Evolutionary conservation across 352 stramenopile species (phyloP), one percentile per base, ranked within the genome.

Genomic region (Pythium myriotylum): DNA sequence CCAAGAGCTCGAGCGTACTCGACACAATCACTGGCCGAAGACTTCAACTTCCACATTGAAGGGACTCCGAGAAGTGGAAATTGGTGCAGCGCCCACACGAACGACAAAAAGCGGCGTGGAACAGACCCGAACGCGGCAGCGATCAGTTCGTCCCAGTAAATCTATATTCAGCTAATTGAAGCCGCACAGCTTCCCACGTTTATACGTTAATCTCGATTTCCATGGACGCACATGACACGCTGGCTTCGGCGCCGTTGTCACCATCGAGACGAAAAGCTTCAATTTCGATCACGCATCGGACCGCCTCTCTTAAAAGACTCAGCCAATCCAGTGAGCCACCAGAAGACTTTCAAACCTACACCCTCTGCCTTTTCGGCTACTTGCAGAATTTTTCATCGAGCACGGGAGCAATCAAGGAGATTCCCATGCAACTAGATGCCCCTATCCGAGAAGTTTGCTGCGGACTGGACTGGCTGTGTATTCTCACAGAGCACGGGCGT

Each of bases 281-380:
- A 20, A 20, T 16, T 6, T 43, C 22, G 9, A 9, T 2, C 19
- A 9, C 49, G 33, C n/a, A 4, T 20, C n/a, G 23, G 23, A 32
- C n/a, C 20, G 13, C 20, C 5, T 37, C 43, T 7, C 1, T 2
- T 4, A 61, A 46, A n/a, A 10, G 20, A 16, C 14, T 45, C 40
- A 61, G 26, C 27, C 27, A 43, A 7, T 27, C 22, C 42, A 27
- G 8, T 32, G 22, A 48, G n/a, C n/a, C 48, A 13, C n/a, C 17
- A 12, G 24, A 14, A 5, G 57, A 58, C 32, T 19, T 42, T 3
- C 58, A 85, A 45, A 75, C 79, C 45, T 89, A 88, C 66, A 73
- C 74, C 22, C 50, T 89, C 9, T 86, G 70, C 26, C 23, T 88
- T 0, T n/a, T 89, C 8, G 77, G 80, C 13, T 72, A 82, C 39